These are phyloP conservation scores for Oxyria digyna DNA, from an alignment of 148 eudicot genomes.

Conservation along the genomic window DNA sequence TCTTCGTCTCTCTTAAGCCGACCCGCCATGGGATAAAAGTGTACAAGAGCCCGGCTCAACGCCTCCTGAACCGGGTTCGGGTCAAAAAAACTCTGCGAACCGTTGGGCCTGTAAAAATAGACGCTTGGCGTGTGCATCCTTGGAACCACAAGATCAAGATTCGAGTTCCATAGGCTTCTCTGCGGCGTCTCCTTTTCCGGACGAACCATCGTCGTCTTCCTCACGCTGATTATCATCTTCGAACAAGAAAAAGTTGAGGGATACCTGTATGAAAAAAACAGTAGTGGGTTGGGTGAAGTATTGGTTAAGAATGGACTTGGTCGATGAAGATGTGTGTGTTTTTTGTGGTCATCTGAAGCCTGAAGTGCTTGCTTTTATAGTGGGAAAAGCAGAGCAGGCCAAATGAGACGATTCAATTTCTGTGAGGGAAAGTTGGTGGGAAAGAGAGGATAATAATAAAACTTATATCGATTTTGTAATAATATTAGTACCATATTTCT, in stretches of 20 bases:
- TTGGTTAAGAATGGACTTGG: slow-evolving; percentile 4
- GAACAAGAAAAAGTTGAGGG: not conserved
- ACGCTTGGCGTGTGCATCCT: slow-evolving; percentile 16
- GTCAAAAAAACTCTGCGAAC: slow-evolving; percentile 11
- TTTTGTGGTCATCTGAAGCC: not conserved
- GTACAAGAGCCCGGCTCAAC: slow-evolving; percentile 17
- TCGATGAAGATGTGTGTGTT: not conserved
- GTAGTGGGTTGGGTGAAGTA: slow-evolving; percentile 5
- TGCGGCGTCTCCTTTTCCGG: slow-evolving; percentile 19
- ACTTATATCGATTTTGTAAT: too few relatives aligned
- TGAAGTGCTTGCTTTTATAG: slow-evolving; percentile 1
- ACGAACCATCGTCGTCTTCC: slow-evolving; percentile 12
- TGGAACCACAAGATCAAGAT: slow-evolving; percentile 15
- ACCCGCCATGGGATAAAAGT: slow-evolving; percentile 27
- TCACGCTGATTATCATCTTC: slow-evolving; percentile 11
- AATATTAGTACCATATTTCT: not conserved
- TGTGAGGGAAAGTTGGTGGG: not conserved
- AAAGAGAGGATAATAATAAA: too few relatives aligned
- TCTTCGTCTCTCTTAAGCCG: slow-evolving; percentile 10
- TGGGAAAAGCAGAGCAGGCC: not conserved
- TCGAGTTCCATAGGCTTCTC: slow-evolving; percentile 15
- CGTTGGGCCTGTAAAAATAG: slow-evolving; percentile 13
- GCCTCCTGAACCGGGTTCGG: slow-evolving; percentile 9
- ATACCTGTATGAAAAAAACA: not conserved
- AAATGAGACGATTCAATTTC: not conserved